phyloP scores from a whole-genome alignment of 2,329 filamentous ascomycete species.

The Neurospora sp. region DNA sequence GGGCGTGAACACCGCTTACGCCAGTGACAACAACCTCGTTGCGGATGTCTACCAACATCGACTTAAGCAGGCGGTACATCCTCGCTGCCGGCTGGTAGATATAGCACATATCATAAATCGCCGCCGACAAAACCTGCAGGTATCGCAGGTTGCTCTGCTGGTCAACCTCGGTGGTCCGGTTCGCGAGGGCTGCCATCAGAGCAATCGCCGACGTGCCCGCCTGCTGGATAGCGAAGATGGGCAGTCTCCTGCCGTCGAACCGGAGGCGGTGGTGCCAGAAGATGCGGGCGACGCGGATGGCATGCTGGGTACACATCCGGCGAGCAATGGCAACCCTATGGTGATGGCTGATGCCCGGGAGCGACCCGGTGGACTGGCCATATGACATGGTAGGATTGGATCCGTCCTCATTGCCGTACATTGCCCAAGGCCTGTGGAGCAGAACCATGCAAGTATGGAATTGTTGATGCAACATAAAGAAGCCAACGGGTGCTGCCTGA shows the following conservation, averaged over 20 bases:
- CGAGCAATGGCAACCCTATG: conserved; percentile 30
- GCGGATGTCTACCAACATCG: conserved; percentile 39
- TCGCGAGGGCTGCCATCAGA: conserved; percentile 37
- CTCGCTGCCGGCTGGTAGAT: conserved; percentile 43
- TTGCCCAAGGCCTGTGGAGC: conserved; percentile 42
- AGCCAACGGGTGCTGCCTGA: conserved; percentile 39
- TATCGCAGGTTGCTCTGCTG: conserved; percentile 32
- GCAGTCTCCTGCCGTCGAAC: conserved; percentile 40
- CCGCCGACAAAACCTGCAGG: conserved; percentile 41
- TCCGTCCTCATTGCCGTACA: conserved; percentile 28
- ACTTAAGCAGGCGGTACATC: conserved; percentile 42
- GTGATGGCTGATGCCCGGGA: conserved; percentile 23
- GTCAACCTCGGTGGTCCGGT: conserved; percentile 26
- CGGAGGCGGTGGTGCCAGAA: conserved; percentile 45
- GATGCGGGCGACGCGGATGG: conserved; percentile 40
- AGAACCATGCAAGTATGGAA: conserved; percentile 44
- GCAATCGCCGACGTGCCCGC: conserved; percentile 44
- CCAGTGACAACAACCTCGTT: conserved; percentile 20
- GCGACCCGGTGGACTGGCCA: conserved; percentile 21
- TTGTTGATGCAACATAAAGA: conserved; percentile 45
- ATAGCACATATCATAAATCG: conserved; percentile 41
- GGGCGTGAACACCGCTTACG: conserved; percentile 1
- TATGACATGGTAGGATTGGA: conserved; percentile 19
- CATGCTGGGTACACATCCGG: conserved; percentile 44
- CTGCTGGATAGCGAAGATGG: conserved; percentile 41